Evolutionary conservation across 257 asterid species (phyloP), one percentile per base, ranked within the genome.

Genomic region (Solanum sejunctum): DNA sequence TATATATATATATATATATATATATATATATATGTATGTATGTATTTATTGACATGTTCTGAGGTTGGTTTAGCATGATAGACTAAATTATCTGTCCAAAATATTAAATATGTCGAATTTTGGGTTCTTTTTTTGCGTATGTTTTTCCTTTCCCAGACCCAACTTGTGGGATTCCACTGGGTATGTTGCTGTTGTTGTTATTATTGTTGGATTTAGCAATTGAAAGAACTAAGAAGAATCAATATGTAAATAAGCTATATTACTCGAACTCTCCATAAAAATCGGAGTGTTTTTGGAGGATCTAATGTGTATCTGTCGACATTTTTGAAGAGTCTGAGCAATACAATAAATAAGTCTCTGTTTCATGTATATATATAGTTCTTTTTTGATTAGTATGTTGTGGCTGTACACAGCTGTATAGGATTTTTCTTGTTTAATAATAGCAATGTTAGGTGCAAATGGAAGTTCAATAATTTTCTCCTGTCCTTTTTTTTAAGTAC

Each of bases 41-140:
- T n/a, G n/a, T n/a, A n/a, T n/a, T n/a, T n/a, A n/a, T 77, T 77
- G 82, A 77, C 45, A 77, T 77, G 64, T 77, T 77, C 82, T 77
- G 82, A 77, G 64, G 82, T 77, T 77, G 82, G 82, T 77, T 77
- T 0, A 52, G 6, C 63, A 26, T 77, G 9, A 77, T 77, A 15
- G 47, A 26, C 47, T 18, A 52, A 32, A n/a, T 5, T 75, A 36
- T 75, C 81, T 75, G 60, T 45, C 41, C 15, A n/a, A 73, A 7
- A 45, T n/a, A 21, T 5, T 20, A 21, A 49, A 77, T 12, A 66
- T 51, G 2, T 15, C 3, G 26, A 51, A 26, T 51, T 51, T 26
- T 0, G 10, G 58, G 4, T 36, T 36, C 41, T 36, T 36, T 36
- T 36, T 36, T 5, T 32, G 32, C 36, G 36, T 32, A 32, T 3